Evolutionary conservation across 371 early-diverging fungal species (phyloP), one percentile per base, ranked within the genome.

Genomic region (Actinomortierella ambigua): DNA sequence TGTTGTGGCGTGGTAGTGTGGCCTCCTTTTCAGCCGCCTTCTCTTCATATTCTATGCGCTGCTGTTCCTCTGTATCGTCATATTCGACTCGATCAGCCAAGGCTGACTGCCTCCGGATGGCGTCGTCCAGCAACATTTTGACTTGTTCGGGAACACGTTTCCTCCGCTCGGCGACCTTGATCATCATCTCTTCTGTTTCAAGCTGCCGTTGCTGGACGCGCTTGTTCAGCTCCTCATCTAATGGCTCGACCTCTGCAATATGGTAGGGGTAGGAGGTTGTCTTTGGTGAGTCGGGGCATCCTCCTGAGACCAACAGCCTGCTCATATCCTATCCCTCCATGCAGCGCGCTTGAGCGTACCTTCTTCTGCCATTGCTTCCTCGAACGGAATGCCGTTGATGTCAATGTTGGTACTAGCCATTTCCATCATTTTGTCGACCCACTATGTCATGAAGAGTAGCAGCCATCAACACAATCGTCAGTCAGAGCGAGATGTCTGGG

Each of bases 111-210:
- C 75, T 57, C 11, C 53, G 53, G 29, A 75, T 60, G 14, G 68
- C 75, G 53, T 75, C 75, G 26, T 75, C 75, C 26, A 75, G 53
- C 40, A 75, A 39, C 75, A 75, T 75, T 27, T 75, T 75, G 61
- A 75, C 75, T 48, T 75, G 75, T 34, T 75, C 75, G 0, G 75
- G 75, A 0, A 75, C 75, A 14, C 75, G 68, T 40, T 75, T 75
- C 68, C 75, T 75, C 18, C 75, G 68, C 46, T 75, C 75, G 40
- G 75, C 68, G 0, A 75, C 75, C 22, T 60, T 42, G 43, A 75
- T 54, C 13, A 61, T 75, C 59, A 75, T n/a, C 8, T 75, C 75
- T 24, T 68, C 75, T 20, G 64, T 64, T 15, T 61, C 23, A 22
- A 60, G 42, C 23, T 61, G 68, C 23, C 61, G 68, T 13, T n/a